Evolutionary conservation across 495 filamentous ascomycete genomes (phyloP), one percentile per base, ranked within the genome.

Genomic region (Elasticomyces elasticus): DNA sequence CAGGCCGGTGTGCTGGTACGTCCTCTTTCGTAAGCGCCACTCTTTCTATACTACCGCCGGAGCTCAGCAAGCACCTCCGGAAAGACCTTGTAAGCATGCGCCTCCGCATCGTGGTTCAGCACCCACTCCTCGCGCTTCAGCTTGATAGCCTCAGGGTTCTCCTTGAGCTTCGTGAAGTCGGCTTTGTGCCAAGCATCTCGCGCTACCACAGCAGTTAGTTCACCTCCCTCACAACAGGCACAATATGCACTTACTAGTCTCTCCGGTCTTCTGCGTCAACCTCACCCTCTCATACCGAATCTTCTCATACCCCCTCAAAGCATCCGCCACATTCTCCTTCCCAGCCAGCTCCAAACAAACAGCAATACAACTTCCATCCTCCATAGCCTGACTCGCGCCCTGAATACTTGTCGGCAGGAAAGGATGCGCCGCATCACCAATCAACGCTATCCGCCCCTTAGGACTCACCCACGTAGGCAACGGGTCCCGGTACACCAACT

Each of bases 381-480:
- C 67, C 49, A 70, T 67, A 12, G 66, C 64, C 53, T 70, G 67
- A 37, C 55, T 62, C 1, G 67, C 67, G 5, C 67, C 67, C 40
- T 69, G 62, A 7, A 64, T 65, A n/a, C 58, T 61, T 13, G 67
- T 67, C 5, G 67, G 67, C 22, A 69, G 49, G 44, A 70, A 69
- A 1, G 67, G 62, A 45, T 70, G 67, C 15, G 67, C 67, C 13
- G 64, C 63, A 54, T 70, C 67, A 2, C 67, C 67, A 11, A 70
- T 64, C 42, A 65, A 45, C 1, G 55, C 66, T 22, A 68, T 66
- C 17, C 64, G 58, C 10, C 45, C 51, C 23, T 63, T 60, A 0
- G 64, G 60, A n/a, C 56, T 61, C 1, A 66, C 52, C 61, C 67
- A 70, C 1, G 62, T 68, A 9, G 67, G 67, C 26, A 65, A 48